Evolutionary conservation across 345 rosid genomes (phyloP).

Genomic region (Capsella bursapastoris): DNA sequence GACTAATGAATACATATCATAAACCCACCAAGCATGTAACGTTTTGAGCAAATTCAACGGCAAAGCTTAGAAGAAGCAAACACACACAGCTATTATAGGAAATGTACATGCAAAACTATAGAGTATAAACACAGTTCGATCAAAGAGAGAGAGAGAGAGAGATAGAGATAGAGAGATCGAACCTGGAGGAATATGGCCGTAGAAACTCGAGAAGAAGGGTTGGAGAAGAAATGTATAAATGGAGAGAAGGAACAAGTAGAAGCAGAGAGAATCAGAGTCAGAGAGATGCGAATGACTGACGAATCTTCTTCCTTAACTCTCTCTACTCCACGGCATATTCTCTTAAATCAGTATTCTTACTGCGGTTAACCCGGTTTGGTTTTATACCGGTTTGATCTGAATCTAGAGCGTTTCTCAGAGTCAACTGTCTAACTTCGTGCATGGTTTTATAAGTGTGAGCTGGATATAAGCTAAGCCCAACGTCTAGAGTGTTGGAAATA

Average conservation of each 20-base stretch:
- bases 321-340: constrained; percentile 40
- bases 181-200: constrained; percentile 39
- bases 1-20: too few relatives aligned
- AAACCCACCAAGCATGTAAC: background rate
- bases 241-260: constrained; percentile 14
- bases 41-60: background rate
- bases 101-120: constrained; percentile 8
- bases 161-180: constrained; percentile 14
- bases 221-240: constrained; percentile 32
- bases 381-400: constrained; percentile 2
- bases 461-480: constrained; percentile 12
- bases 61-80: background rate
- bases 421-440: background rate
- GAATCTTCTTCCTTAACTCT: constrained; percentile 45
- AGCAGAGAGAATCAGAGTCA: constrained; percentile 35
- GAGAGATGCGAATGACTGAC: constrained; percentile 45
- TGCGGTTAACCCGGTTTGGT: constrained; percentile 19
- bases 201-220: constrained; percentile 3
- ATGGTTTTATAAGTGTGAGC: background rate
- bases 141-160: constrained; percentile 7
- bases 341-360: constrained; percentile 4
- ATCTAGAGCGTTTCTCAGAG: background rate
- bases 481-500: background rate
- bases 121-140: background rate
- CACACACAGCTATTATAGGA: background rate